These are phyloP conservation scores for Hygrophorus russula DNA, from an alignment of 768 basidiomycete species.

Conservation along the genomic window DNA sequence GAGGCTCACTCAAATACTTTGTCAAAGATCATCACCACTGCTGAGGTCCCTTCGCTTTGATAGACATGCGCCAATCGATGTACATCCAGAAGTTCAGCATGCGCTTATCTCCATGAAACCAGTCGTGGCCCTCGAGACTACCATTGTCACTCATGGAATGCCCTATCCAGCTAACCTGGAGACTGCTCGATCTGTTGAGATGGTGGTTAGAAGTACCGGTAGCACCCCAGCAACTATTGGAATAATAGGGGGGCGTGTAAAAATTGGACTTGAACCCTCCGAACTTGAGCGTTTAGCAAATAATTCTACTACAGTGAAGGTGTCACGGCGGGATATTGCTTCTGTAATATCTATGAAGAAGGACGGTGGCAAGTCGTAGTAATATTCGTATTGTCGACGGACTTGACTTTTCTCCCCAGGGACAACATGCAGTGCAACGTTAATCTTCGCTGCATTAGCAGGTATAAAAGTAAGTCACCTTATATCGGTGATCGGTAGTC, in stretches of 20 bases:
- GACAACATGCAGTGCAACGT: constrained; percentile 64
- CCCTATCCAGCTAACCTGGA: constrained; percentile 70
- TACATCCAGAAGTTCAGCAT: constrained; percentile 77
- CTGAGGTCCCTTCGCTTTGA: not conserved
- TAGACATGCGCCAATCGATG: constrained; percentile 37
- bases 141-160: constrained; percentile 89
- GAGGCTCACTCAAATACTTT: not conserved
- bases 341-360: constrained; percentile 54
- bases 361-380: constrained; percentile 33
- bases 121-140: constrained; percentile 86
- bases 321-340: constrained; percentile 75
- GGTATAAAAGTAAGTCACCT: constrained; percentile 62
- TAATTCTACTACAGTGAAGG: constrained; percentile 40
- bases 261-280: constrained; percentile 61
- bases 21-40: not conserved
- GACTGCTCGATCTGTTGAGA: constrained; percentile 61
- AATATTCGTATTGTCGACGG: too few relatives aligned
- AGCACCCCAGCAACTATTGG: constrained; percentile 90
- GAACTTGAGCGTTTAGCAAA: constrained; percentile 64
- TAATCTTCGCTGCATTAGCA: constrained; percentile 65
- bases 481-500: not conserved
- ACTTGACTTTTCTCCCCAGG: constrained; percentile 24
- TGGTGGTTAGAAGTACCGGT: constrained; percentile 60
- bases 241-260: constrained; percentile 70
- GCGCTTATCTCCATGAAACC: constrained; percentile 56